Percentiles rank a stretch among this genome's conserved stretches.
Evolutionary conservation across 164 flowering plant species (phyloP).

Genomic region (Cinnamomum micranthum): DNA sequence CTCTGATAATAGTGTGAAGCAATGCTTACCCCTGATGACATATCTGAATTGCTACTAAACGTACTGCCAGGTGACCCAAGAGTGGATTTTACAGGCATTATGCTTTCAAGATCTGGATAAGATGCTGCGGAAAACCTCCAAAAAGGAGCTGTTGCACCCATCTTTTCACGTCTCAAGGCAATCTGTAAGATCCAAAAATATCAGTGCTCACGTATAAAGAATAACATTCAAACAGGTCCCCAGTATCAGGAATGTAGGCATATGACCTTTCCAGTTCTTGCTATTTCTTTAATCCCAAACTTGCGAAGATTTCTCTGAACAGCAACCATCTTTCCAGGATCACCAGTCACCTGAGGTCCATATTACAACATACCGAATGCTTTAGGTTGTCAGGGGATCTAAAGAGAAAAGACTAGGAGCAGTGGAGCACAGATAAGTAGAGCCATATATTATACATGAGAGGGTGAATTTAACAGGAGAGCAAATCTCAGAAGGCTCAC

Average conservation of each 20-base stretch:
- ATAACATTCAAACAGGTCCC: neutral
- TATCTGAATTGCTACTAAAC: conserved; percentile 20
- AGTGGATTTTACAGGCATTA: conserved; percentile 25
- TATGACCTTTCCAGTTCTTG: conserved; percentile 92
- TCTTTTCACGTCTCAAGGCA: conserved; percentile 83
- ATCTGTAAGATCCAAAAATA: conserved; percentile 44
- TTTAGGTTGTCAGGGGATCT: neutral
- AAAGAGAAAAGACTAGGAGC: neutral
- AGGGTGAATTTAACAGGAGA: neutral
- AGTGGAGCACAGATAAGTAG: neutral
- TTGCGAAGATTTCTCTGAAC: conserved; percentile 68
- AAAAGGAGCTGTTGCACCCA: conserved; percentile 94
- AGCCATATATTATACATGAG: neutral
- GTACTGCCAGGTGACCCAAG: conserved; percentile 13
- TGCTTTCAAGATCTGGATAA: conserved; percentile 82
- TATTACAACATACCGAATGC: neutral
- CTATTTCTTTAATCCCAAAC: conserved; percentile 86
- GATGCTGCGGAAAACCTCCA: conserved; percentile 98
- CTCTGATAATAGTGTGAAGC: neutral
- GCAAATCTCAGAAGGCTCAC: conserved; percentile 27
- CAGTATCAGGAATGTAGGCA: neutral
- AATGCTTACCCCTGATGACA: conserved; percentile 45
- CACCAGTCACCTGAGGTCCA: conserved; percentile 81
- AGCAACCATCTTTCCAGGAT: conserved; percentile 97
- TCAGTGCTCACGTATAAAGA: neutral